Conservation (phyloP, 768 basidiomycete species). For the Termitomyces sp. region DNA sequence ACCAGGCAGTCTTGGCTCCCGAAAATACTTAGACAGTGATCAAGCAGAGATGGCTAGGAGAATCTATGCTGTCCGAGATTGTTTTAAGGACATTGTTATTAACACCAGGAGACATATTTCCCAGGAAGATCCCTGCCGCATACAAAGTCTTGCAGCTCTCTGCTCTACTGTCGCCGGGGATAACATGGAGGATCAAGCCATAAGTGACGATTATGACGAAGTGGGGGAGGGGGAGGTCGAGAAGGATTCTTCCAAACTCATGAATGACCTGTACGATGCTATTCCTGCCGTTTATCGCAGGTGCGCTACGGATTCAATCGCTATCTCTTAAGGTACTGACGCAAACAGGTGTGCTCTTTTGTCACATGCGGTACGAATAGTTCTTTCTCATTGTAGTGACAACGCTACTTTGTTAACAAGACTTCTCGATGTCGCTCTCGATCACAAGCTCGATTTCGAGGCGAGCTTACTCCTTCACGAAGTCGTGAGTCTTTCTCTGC, state of each 20-base stretch:
- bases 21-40: slow-evolving; percentile 27
- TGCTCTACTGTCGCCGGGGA: slow-evolving; percentile 45
- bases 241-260: slow-evolving; percentile 19
- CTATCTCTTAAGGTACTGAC: background rate
- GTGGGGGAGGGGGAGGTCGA: slow-evolving; percentile 19
- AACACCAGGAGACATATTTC: slow-evolving; percentile 19
- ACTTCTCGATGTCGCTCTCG: slow-evolving; percentile 46
- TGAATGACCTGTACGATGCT: slow-evolving; percentile 42
- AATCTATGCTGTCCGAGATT: slow-evolving; percentile 50
- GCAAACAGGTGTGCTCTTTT: slow-evolving; percentile 38
- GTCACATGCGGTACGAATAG: slow-evolving; percentile 46
- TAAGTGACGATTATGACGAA: background rate
- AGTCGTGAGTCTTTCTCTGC: slow-evolving; percentile 34
- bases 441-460: slow-evolving; percentile 37
- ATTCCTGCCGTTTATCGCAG: slow-evolving; percentile 48
- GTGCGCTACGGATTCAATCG: slow-evolving; percentile 23
- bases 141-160: slow-evolving; percentile 34
- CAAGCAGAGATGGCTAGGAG: slow-evolving; percentile 35
- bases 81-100: slow-evolving; percentile 45
- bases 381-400: slow-evolving; percentile 38
- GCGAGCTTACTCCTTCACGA: slow-evolving; percentile 35
- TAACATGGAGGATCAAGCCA: slow-evolving; percentile 30
- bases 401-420: slow-evolving; percentile 43
- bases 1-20: slow-evolving; percentile 26
- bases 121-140: slow-evolving; percentile 12